Evolutionary conservation across 2,329 filamentous ascomycete species (phyloP).

Genomic region (Aspergillus caelatus): DNA sequence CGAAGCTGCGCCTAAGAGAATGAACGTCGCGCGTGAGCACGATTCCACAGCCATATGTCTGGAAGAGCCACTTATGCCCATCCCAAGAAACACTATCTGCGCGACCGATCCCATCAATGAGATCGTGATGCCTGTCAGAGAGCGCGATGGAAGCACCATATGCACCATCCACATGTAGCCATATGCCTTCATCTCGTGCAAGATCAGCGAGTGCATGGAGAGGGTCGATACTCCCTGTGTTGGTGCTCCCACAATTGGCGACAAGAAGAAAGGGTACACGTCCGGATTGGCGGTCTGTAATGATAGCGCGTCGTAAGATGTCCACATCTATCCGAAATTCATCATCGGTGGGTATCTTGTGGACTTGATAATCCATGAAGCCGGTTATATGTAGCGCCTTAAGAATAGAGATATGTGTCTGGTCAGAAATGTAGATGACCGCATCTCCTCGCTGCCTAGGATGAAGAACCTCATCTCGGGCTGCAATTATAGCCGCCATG

Average conservation of each 20-base stretch:
- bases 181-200: conserved; percentile 14
- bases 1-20: conserved; percentile 19
- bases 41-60: conserved; percentile 30
- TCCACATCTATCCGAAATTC: conserved; percentile 9
- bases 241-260: conserved; percentile 23
- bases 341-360: conserved; percentile 13
- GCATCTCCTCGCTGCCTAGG: conserved; percentile 1
- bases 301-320: conserved; percentile 3
- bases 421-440: conserved; percentile 22
- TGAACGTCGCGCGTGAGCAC: conserved; percentile 18
- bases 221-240: conserved; percentile 25
- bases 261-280: conserved; percentile 20
- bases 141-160: conserved; percentile 23
- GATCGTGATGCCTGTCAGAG: conserved; percentile 11
- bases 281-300: conserved; percentile 10
- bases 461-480: conserved; percentile 21
- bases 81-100: conserved; percentile 30
- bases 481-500: conserved; percentile 21
- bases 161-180: conserved; percentile 29
- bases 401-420: conserved; percentile 20
- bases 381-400: conserved; percentile 21
- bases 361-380: conserved; percentile 19
- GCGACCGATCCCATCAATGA: conserved; percentile 15
- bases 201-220: conserved; percentile 16
- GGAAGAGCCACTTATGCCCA: conserved; percentile 30